Percentiles rank a stretch among this genome's conserved stretches.
These are phyloP conservation scores for Phytophthora citricola DNA, from an alignment of 352 stramenopile species.

Conservation along the genomic window DNA sequence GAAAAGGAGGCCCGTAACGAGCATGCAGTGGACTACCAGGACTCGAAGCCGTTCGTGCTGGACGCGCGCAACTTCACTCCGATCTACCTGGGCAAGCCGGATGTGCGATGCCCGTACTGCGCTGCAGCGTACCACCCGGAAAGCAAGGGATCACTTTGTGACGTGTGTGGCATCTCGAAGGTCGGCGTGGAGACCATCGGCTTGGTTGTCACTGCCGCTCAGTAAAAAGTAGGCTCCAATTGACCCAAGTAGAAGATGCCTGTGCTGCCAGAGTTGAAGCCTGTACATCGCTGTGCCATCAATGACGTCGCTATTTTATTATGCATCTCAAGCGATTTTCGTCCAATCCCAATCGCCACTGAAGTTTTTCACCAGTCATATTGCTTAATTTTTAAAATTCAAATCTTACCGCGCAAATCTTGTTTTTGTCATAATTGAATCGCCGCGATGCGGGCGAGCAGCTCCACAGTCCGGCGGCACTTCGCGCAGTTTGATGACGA, in stretches of 20 bases:
- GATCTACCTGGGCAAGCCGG: conserved; percentile 93
- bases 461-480: conserved; percentile 17
- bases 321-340: background rate
- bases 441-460: conserved; percentile 17
- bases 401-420: conserved; percentile 33
- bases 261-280: background rate
- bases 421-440: conserved; percentile 29
- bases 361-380: conserved; percentile 5
- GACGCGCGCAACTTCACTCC: conserved; percentile 95
- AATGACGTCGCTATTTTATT: conserved; percentile 34
- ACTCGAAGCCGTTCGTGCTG: conserved; percentile 96
- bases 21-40: conserved; percentile 97
- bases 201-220: conserved; percentile 87
- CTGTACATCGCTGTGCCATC: background rate
- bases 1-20: conserved; percentile 99
- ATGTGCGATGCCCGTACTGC: conserved; percentile 96
- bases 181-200: conserved; percentile 97
- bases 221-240: conserved; percentile 32
- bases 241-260: conserved; percentile 11
- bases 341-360: conserved; percentile 11
- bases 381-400: conserved; percentile 25
- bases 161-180: conserved; percentile 93
- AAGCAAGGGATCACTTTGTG: conserved; percentile 92
- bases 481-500: conserved; percentile 66
- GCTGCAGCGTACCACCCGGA: conserved; percentile 89